phyloP scores from a whole-genome alignment of 345 rosid species.

The Luvunga scandens region DNA sequence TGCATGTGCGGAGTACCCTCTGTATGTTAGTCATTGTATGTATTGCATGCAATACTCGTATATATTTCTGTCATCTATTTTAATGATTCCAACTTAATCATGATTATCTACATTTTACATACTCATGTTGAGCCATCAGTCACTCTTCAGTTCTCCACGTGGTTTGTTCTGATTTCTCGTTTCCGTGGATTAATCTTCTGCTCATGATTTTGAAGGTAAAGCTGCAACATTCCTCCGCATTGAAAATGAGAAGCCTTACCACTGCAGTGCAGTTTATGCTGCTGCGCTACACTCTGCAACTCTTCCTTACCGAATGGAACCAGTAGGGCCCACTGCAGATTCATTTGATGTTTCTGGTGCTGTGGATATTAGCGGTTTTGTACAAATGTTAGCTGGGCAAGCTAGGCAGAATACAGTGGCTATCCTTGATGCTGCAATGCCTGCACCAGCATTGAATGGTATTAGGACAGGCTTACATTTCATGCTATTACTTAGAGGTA shows the following conservation, averaged over 20 bases:
- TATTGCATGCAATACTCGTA: too few relatives aligned
- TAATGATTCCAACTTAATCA: not conserved
- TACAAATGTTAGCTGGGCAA: slow-evolving; percentile 60
- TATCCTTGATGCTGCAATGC: slow-evolving; percentile 76
- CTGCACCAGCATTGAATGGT: slow-evolving; percentile 62
- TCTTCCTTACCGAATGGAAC: slow-evolving; percentile 71
- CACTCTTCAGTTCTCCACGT: not conserved
- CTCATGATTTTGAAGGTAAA: slow-evolving; percentile 50
- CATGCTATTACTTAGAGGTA: not conserved
- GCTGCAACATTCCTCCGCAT: slow-evolving; percentile 51
- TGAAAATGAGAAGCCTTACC: slow-evolving; percentile 74
- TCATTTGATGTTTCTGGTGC: slow-evolving; percentile 48
- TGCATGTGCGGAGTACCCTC: not conserved
- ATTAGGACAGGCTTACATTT: slow-evolving; percentile 8
- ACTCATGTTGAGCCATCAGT: not conserved
- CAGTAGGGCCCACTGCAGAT: slow-evolving; percentile 42
- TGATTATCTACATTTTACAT: not conserved
- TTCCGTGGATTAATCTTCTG: slow-evolving; percentile 14
- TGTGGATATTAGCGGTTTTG: slow-evolving; percentile 51
- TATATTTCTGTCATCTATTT: not conserved
- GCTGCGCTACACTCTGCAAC: slow-evolving; percentile 76
- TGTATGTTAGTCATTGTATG: not conserved
- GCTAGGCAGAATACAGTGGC: slow-evolving; percentile 67
- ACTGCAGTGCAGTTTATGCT: slow-evolving; percentile 78
- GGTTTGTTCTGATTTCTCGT: not conserved